Base-by-base conservation (phyloP, 306 rosid genomes). In the Citrullus amarus region DNA sequence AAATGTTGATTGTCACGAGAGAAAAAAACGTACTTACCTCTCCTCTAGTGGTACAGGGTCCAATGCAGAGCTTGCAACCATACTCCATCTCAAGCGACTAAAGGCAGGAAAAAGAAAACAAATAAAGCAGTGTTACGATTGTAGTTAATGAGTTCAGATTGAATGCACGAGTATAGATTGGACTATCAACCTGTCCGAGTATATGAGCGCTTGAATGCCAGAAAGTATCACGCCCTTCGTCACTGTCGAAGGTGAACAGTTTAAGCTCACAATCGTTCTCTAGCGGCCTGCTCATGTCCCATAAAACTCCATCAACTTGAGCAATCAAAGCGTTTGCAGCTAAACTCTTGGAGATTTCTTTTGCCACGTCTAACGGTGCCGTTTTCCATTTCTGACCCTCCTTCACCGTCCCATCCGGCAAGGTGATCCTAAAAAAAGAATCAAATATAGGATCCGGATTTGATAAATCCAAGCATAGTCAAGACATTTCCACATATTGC, bases 181-280 rank as follows among this genome's bases (percentile, higher is more conserved):
- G 30, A 75, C n/a, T n/a, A 46, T 9, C 22, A 2, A 94, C 97
- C 96, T 95, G 89, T 73, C 98, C 97, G 16, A 95, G 96, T 89
- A 95, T 95, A 82, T 95, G 98, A 25, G 98, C 98, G 50, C 98
- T 92, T 34, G 98, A 95, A 83, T 95, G 98, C 98, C 98, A 95
- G 84, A 95, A 92, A 39, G 97, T 95, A 70, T 95, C 97, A 3
- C 98, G 90, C 3, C 98, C 98, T 84, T 89, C 97, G 25, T 92
- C 97, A 22, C 80, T 84, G 0, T 89, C 90, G 65, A 92, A 95
- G 58, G 84, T 92, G 81, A 84, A 92, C 53, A 95, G 82, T 92
- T 88, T 85, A 18, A 94, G 88, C 36, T 83, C 80, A 78, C 93
- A 92, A 77, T 94, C 96, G 2, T 58, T 84, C 81, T 95, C 97